A percentile compares a stretch with the other conserved stretches of the same genome.
These are phyloP conservation scores for Hondaea fermentalgiana DNA, from an alignment of 108 stramenopile species.

Conservation along the genomic window DNA sequence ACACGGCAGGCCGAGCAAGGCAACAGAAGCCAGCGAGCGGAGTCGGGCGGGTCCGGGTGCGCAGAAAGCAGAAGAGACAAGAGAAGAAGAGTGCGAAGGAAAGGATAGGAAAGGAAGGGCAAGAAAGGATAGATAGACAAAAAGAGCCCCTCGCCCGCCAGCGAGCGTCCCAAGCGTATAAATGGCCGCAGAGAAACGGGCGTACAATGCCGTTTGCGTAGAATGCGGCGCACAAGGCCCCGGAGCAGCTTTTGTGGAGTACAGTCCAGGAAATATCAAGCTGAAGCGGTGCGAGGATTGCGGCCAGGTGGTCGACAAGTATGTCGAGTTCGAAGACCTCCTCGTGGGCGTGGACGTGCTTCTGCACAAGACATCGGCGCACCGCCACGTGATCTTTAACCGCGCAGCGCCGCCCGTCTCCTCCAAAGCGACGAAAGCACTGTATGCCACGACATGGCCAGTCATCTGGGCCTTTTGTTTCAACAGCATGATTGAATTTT, in stretches of 20 bases:
- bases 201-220: background rate
- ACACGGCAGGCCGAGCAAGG: too few species aligned
- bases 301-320: constrained; percentile 2
- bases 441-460: background rate
- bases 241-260: background rate
- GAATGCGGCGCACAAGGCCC: background rate
- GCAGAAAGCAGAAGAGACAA: too few species aligned
- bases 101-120: too few species aligned
- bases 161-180: too few species aligned
- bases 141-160: too few species aligned
- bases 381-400: background rate
- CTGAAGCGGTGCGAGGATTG: background rate
- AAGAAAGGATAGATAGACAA: too few species aligned
- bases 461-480: background rate
- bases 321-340: background rate
- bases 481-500: background rate
- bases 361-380: background rate
- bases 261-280: constrained; percentile 7
- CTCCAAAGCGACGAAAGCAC: too few species aligned
- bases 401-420: background rate
- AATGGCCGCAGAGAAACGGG: too few species aligned
- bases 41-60: too few species aligned
- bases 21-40: too few species aligned
- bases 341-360: background rate
- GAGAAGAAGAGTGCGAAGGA: too few species aligned